Conservation (phyloP, 352 stramenopile species). For the Phytophthora capsici region DNA sequence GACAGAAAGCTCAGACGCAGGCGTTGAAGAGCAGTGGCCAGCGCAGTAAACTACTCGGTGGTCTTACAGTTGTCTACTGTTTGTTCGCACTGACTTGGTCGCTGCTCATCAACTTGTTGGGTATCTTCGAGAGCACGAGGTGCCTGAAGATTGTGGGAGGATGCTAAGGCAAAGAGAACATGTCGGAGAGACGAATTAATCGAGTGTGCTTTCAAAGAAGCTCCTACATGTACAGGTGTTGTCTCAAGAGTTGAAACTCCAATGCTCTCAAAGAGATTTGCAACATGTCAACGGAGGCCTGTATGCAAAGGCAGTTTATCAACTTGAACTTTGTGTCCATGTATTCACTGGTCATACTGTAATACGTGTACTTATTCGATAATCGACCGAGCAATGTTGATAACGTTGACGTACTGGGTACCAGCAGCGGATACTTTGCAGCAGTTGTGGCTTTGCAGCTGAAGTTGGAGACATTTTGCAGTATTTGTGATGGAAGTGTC, state of each 20-base stretch:
- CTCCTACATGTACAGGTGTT: no score
- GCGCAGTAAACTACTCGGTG: slow-evolving; percentile 33
- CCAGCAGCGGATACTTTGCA: not conserved
- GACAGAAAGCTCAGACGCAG: slow-evolving; percentile 44
- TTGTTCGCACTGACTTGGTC: slow-evolving; percentile 47
- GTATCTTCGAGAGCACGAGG: slow-evolving; percentile 45
- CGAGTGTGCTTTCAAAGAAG: no score
- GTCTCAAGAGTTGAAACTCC: not conserved
- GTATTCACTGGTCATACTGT: slow-evolving; percentile 6
- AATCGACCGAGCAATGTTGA: not conserved
- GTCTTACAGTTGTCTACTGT: slow-evolving; percentile 39
- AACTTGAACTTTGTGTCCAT: slow-evolving; percentile 4
- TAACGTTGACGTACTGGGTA: not conserved
- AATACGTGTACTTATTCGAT: slow-evolving; percentile 6
- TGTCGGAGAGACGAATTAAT: no score
- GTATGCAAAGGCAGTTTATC: slow-evolving; percentile 1
- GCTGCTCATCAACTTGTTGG: slow-evolving; percentile 44
- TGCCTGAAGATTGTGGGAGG: slow-evolving; percentile 46
- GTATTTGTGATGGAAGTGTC: not conserved
- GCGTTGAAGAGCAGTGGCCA: slow-evolving; percentile 25
- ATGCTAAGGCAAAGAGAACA: slow-evolving; percentile 20
- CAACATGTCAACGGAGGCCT: no score
- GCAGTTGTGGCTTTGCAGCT: slow-evolving; percentile 5
- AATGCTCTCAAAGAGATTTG: not conserved
- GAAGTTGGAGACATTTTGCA: slow-evolving; percentile 4